Percentiles rank a stretch among this genome's conserved stretches.
Conservation (phyloP, 257 asterid genomes). For the Nicotiana paniculata region DNA sequence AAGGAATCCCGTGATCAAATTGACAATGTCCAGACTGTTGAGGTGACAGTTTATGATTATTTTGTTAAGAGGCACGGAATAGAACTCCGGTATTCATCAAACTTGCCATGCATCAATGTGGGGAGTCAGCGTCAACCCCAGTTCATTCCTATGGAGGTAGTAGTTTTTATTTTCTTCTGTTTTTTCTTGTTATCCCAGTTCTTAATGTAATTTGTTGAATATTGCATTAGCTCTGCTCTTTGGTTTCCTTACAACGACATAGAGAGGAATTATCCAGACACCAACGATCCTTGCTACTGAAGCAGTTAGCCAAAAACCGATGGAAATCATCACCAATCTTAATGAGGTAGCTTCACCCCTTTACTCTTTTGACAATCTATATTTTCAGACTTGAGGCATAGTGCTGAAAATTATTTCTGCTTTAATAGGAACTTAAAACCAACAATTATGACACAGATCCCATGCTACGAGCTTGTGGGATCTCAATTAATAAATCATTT, state of each 20-base stretch:
- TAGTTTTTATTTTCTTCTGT: not conserved
- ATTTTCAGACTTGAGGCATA: not conserved
- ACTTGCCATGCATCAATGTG: constrained; percentile 45
- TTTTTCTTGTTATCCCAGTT: not conserved
- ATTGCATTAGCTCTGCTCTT: constrained; percentile 34
- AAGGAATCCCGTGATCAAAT: constrained; percentile 7
- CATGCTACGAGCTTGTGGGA: constrained; percentile 33
- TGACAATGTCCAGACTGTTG: constrained; percentile 15
- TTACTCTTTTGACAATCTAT: not conserved
- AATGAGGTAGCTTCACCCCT: constrained; percentile 24
- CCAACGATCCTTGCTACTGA: constrained; percentile 30
- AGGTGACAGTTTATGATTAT: constrained; percentile 43
- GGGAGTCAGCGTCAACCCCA: constrained; percentile 27
- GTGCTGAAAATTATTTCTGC: not conserved
- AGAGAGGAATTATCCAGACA: constrained; percentile 29
- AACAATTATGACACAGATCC: constrained; percentile 28
- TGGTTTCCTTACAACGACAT: constrained; percentile 40
- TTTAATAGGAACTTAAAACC: constrained; percentile 26
- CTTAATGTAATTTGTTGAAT: not conserved
- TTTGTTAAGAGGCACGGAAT: constrained; percentile 33
- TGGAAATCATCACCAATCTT: constrained; percentile 29
- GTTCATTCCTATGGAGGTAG: constrained; percentile 50
- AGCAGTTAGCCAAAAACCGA: constrained; percentile 40
- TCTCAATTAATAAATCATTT: constrained; percentile 26
- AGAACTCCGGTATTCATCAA: constrained; percentile 32